phyloP scores from a whole-genome alignment of 768 basidiomycete species.

The Auriscalpium vulgare region DNA sequence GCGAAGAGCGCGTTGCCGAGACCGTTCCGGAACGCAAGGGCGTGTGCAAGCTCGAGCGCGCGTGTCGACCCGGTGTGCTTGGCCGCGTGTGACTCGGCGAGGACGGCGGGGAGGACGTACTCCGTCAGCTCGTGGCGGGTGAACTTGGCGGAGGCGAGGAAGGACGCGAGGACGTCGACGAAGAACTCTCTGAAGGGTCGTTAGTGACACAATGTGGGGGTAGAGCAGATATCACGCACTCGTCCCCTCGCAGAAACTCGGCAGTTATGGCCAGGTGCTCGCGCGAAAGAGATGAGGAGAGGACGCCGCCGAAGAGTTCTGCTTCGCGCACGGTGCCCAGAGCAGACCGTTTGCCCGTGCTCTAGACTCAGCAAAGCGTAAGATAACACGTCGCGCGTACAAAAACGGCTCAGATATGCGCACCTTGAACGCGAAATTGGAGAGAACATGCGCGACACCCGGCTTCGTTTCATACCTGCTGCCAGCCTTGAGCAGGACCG shows the following conservation, averaged over 20 bases:
- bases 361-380: slow-evolving; percentile 36
- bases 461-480: slow-evolving; percentile 81
- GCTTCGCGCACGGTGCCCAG: slow-evolving; percentile 87
- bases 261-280: slow-evolving; percentile 92
- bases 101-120: slow-evolving; percentile 63
- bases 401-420: slow-evolving; percentile 16
- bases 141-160: slow-evolving; percentile 76
- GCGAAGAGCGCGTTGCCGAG: slow-evolving; percentile 90
- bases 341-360: slow-evolving; percentile 78
- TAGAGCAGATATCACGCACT: slow-evolving; percentile 51
- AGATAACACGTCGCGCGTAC: no score
- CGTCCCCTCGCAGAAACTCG: slow-evolving; percentile 91
- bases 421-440: slow-evolving; percentile 99
- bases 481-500: slow-evolving; percentile 89
- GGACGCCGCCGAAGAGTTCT: slow-evolving; percentile 87
- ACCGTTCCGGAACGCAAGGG: slow-evolving; percentile 87
- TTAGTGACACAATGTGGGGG: not conserved
- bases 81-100: slow-evolving; percentile 60
- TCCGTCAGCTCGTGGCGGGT: slow-evolving; percentile 72
- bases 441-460: slow-evolving; percentile 88
- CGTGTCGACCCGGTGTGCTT: slow-evolving; percentile 50
- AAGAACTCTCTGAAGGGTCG: slow-evolving; percentile 63
- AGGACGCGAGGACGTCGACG: slow-evolving; percentile 79
- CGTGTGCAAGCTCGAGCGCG: slow-evolving; percentile 84
- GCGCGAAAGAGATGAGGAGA: slow-evolving; percentile 75